Evolutionary conservation across 352 stramenopile species (phyloP).

Genomic region (Phytophthora tentaculata): DNA sequence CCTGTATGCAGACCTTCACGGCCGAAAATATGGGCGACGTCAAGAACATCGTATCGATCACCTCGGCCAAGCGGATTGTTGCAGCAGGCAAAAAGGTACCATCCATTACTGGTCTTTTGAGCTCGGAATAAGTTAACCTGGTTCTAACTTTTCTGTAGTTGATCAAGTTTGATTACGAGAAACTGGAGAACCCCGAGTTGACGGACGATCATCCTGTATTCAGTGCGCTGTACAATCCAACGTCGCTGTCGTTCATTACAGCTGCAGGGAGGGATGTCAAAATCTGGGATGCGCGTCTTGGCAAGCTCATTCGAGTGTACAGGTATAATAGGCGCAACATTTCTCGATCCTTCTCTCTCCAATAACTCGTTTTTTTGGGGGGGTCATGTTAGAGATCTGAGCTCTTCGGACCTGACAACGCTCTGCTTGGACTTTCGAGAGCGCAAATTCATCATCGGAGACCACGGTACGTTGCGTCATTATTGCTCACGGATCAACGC

Average conservation of each 20-base stretch:
- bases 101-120: not conserved
- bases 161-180: slow-evolving; percentile 89
- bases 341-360: not conserved
- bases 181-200: slow-evolving; percentile 85
- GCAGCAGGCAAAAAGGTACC: slow-evolving; percentile 76
- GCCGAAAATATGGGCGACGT: slow-evolving; percentile 73
- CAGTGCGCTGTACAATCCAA: slow-evolving; percentile 84
- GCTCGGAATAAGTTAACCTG: not conserved
- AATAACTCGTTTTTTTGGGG: slow-evolving; percentile 1
- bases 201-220: slow-evolving; percentile 88
- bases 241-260: slow-evolving; percentile 89
- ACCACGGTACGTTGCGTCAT: slow-evolving; percentile 55
- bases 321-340: slow-evolving; percentile 38
- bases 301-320: slow-evolving; percentile 84
- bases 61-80: slow-evolving; percentile 77
- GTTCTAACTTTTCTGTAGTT: slow-evolving; percentile 33
- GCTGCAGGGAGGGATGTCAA: slow-evolving; percentile 80
- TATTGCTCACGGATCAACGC: not conserved
- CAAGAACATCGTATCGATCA: slow-evolving; percentile 76
- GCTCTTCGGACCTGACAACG: slow-evolving; percentile 73
- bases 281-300: slow-evolving; percentile 88
- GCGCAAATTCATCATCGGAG: slow-evolving; percentile 88
- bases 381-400: slow-evolving; percentile 47
- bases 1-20: slow-evolving; percentile 89
- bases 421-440: slow-evolving; percentile 83